phyloP scores from a whole-genome alignment of 148 eudicot genomes.

The Silene latifolia region DNA sequence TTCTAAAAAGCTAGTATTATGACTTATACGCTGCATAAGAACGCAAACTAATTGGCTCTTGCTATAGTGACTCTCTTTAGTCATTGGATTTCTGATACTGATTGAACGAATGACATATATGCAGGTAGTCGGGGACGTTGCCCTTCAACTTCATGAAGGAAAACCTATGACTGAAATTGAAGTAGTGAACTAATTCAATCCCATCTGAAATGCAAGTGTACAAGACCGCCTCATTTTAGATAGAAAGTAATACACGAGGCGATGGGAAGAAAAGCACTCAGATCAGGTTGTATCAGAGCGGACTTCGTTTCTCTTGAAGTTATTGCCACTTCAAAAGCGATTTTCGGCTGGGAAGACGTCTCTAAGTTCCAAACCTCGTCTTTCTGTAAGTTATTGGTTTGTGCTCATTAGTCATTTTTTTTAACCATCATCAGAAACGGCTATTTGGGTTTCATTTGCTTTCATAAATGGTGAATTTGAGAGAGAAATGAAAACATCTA shows the following conservation, averaged over 20 bases:
- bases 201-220: neutral
- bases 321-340: neutral
- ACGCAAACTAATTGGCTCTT: too few relatives aligned
- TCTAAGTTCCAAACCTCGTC: neutral
- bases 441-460: neutral
- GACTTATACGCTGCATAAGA: too few relatives aligned
- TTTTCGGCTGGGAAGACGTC: neutral
- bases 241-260: neutral
- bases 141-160: conserved; percentile 71
- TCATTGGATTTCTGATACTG: conserved; percentile 11
- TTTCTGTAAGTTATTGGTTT: neutral
- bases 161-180: conserved; percentile 56
- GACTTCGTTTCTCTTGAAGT: neutral
- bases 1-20: neutral
- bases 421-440: neutral
- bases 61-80: neutral
- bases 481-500: neutral
- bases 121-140: conserved; percentile 89
- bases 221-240: neutral
- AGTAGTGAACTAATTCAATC: conserved; percentile 58
- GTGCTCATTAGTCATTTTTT: too few relatives aligned
- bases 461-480: neutral
- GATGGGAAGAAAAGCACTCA: too few relatives aligned
- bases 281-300: neutral
- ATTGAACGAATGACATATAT: conserved; percentile 7